Base-by-base conservation (phyloP, 129 eudicot genomes). In the Centrapalus pauciflorus region DNA sequence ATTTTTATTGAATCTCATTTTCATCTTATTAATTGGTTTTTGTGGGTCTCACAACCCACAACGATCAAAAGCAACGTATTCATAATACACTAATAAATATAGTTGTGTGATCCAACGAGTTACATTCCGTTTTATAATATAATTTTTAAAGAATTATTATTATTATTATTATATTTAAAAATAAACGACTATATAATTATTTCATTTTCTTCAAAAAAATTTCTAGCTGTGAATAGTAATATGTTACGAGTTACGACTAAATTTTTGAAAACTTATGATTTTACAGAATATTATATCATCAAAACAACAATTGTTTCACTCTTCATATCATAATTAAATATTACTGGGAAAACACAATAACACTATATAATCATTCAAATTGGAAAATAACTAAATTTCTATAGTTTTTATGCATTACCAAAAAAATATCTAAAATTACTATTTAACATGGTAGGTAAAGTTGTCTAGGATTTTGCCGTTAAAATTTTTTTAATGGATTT, bases 11-110 rank as follows among this genome's bases (percentile, higher is more conserved):
- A 11, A 52, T 6, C 12, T 72, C 70, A 26, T 62, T 51, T 40
- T 62, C 68, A 33, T 43, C 12, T 30, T 16, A 72, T 23, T 68
- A 34, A 54, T 52, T 67, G 62, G 72, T 23, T 52, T 66, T 52
- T 7, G 62, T 67, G 73, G 73, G 73, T 41, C 45, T 30, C 16
- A 13, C 27, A 27, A 26, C 38, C 41, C 28, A 61, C 29, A 61
- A 61, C 13, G 67, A 37, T 7, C 21, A n/a, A 57, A 57, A 14
- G 41, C 40, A 55, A 24, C 6, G 30, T 65, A 28, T 28, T 33
- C 38, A 13, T 7, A 3, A 25, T 34, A n/a, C 25, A 67, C 0
- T 16, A 51, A n/a, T 24, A 67, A 51, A 9, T 50, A 51, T 67
- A 51, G 72, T 10, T 24, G 40, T 23, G 48, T 60, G 34, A 45